A percentile compares a stretch with the other conserved stretches of the same genome.
phyloP scores from a whole-genome alignment of 139 green algal genomes.

The Chlamydomonas incerta region DNA sequence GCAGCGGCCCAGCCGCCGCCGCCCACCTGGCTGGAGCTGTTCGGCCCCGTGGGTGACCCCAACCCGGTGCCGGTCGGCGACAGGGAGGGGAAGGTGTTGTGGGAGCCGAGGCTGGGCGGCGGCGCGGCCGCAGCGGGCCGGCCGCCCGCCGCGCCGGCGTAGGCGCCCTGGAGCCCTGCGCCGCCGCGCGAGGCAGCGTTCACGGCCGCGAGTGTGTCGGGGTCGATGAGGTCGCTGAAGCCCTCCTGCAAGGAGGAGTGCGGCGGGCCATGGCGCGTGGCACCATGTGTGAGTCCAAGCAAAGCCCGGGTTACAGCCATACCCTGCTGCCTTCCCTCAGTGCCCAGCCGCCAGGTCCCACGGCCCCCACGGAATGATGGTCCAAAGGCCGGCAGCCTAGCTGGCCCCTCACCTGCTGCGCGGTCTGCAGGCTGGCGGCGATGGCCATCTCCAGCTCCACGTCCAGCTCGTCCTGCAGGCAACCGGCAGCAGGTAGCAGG shows the following conservation, averaged over 20 bases:
- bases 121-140: too few species aligned
- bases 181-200: neutral
- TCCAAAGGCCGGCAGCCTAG: too few species aligned
- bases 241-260: slow-evolving; percentile 11
- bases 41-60: too few species aligned
- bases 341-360: too few species aligned
- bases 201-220: slow-evolving; percentile 8
- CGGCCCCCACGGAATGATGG: too few species aligned
- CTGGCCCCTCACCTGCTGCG: slow-evolving; percentile 10
- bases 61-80: too few species aligned
- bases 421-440: slow-evolving; percentile 18
- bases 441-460: slow-evolving; percentile 33
- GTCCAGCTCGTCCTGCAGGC: slow-evolving; percentile 9
- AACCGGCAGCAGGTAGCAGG: neutral
- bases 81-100: too few species aligned
- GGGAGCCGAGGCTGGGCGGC: too few species aligned
- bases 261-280: too few species aligned
- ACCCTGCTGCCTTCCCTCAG: too few species aligned
- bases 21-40: neutral
- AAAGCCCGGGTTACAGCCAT: too few species aligned
- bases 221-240: slow-evolving; percentile 9
- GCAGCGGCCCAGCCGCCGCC: neutral
- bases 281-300: too few species aligned
- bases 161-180: neutral
- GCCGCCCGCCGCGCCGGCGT: neutral